Evolutionary conservation across 2,329 filamentous ascomycete species (phyloP), one percentile per base, ranked within the genome.

Genomic region (Aureobasidium melanogenum): DNA sequence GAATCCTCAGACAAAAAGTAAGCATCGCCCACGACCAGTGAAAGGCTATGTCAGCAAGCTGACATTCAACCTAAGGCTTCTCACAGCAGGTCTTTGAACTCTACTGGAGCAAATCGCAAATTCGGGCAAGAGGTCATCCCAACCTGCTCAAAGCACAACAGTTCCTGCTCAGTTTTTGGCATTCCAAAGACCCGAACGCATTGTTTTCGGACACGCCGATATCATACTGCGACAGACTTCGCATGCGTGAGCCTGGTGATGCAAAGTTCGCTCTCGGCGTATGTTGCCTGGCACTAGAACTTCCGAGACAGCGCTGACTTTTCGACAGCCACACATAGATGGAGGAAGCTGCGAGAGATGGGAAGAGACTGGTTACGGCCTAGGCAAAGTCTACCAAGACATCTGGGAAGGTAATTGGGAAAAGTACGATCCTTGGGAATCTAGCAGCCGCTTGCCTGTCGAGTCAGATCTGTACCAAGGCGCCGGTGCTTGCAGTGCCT

Each of bases 341-440:
- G 77, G 78, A n/a, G 79, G 79, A 5, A 76, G 73, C 36, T 76
- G 78, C 19, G 79, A 81, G 67, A 75, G 79, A 15, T 81, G 79
- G 79, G 77, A 79, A 66, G 80, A 82, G 34, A 79, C 84, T 63
- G 87, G 87, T 5, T 89, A 89, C 69, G 74, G 79, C 32, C 68
- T 74, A 72, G 73, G 86, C 14, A 77, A 79, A 2, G 88, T 92
- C 2, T 97, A 96, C 72, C 82, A 88, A 63, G 75, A 80, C 22
- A 81, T 97, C 9, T 87, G 91, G 61, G 74, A 82, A 22, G 93
- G 92, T 0, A 73, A 79, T 0, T 96, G 91, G 91, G 89, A 95
- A 65, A 72, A 80, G 2, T 61, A 90, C 69, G 89, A 97, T 68
- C 84, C 91, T 0, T 97, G 88, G 84, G 90, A 96, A 68, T 85